Evolutionary conservation across 305 asterid species (phyloP).

Genomic region (Solanum hybrid): DNA sequence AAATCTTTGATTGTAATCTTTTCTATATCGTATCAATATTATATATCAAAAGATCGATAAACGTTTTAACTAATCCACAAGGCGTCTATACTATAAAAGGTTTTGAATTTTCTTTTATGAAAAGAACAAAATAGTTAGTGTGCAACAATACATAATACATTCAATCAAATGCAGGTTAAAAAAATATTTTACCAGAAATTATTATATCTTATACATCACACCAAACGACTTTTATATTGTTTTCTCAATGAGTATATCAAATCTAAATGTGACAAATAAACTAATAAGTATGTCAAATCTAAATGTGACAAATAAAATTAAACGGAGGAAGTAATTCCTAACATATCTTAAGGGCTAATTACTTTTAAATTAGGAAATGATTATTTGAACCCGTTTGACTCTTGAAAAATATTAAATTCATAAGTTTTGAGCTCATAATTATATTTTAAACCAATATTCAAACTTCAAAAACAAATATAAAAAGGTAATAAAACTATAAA

Average conservation of each 20-base stretch:
- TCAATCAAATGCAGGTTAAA: too few species aligned
- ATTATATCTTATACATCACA: too few species aligned
- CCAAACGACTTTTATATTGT: accelerated
- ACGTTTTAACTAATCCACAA: background rate
- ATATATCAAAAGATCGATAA: background rate
- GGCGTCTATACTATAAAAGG: background rate
- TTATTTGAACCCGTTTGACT: background rate
- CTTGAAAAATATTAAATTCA: background rate
- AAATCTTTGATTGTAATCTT: too few species aligned
- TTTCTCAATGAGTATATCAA: too few species aligned
- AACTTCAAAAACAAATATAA: background rate
- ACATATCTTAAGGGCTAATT: background rate
- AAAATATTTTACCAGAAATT: too few species aligned
- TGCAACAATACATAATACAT: too few species aligned
- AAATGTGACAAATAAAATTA: background rate
- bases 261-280: too few species aligned
- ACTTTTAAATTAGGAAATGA: background rate
- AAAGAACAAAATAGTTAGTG: too few species aligned
- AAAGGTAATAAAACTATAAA: background rate
- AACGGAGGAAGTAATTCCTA: background rate
- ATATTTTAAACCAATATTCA: background rate
- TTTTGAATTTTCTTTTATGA: too few species aligned
- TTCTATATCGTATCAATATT: too few species aligned
- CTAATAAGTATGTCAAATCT: too few species aligned
- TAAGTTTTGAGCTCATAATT: background rate